Base-by-base conservation (phyloP, 306 rosid species). In the Neltuma alba region DNA sequence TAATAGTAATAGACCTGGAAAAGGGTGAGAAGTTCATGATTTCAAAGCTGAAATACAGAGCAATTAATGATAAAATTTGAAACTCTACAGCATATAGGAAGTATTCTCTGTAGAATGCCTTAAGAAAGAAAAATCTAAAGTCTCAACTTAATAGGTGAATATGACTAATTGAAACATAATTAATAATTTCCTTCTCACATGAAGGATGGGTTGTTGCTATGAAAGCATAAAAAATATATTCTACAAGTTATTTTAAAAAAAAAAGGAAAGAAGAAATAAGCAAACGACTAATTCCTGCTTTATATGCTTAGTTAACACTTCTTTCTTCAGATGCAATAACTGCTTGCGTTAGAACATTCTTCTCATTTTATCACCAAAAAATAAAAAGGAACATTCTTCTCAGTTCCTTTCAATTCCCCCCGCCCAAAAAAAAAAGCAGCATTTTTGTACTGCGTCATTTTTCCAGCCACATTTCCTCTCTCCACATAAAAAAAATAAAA, bases 1-100 rank as follows among this genome's bases (percentile, higher is more conserved):
- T 91, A 90, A 83, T 93, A 93, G 78, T 95, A 91, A 82, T 93
- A 91, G 75, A 95, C 96, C 99, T 95, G 93, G 40, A 82, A 81
- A 83, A 80, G 16, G 36, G 71, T 72, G 47, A 37, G 73, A 50
- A 83, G 61, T 36, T 79, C 34, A 55, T 15, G 48, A 76, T 54
- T 64, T 41, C 23, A 79, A 75, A 58, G 64, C 38, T 33, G 16
- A 63, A 69, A 52, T 13, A 61, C 27, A 70, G 74, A 65, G 9
- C 63, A 23, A 16, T 57, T 23, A 20, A 30, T 28, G 15, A 16
- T 64, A 34, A 18, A 64, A 63, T 14, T 25, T 25, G 63, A 50
- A 44, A 57, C 55, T 74, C 73, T 28, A 74, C 18, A 74, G 31
- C 62, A 64, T 36, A 27, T 41, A 34, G 40, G 66, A 75, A 79